Percentiles rank a stretch among this genome's conserved stretches.
phyloP scores from a whole-genome alignment of 768 basidiomycete species.

The Auricularia sp. region DNA sequence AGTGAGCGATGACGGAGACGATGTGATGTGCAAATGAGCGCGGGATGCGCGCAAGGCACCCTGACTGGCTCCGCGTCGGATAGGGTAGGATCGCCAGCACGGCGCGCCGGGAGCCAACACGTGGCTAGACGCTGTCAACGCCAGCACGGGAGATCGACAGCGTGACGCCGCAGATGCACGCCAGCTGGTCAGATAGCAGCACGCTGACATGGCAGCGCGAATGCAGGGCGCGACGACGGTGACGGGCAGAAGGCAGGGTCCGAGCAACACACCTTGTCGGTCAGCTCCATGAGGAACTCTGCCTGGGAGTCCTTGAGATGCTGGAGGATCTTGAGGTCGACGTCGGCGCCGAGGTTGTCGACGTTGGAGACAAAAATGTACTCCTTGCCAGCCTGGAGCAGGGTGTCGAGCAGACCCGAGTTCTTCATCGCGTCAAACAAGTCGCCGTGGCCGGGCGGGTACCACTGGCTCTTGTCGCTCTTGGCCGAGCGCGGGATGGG shows the following conservation, averaged over 20 bases:
- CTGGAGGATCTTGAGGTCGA: constrained; percentile 74
- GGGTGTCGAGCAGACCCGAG: constrained; percentile 83
- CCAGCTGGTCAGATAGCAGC: too few species aligned
- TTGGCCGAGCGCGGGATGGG: constrained; percentile 70
- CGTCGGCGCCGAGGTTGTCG: constrained; percentile 89
- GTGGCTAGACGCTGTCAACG: too few species aligned
- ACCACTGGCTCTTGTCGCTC: constrained; percentile 88
- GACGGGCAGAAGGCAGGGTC: not conserved
- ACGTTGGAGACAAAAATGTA: constrained; percentile 97
- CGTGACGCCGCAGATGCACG: too few species aligned
- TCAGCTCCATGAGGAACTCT: constrained; percentile 93
- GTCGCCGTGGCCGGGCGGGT: constrained; percentile 96
- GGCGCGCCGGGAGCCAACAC: too few species aligned
- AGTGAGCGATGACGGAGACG: too few species aligned
- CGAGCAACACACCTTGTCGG: constrained; percentile 47
- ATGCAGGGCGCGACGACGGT: too few species aligned
- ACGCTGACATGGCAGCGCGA: too few species aligned
- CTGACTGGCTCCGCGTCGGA: too few species aligned
- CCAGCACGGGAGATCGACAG: too few species aligned
- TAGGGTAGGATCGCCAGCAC: too few species aligned
- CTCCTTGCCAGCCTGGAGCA: constrained; percentile 86
- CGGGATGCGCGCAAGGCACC: too few species aligned
- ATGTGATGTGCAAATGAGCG: too few species aligned
- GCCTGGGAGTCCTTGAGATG: constrained; percentile 75
- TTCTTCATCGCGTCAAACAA: constrained; percentile 87